These are phyloP conservation scores for Fusarium scirpi DNA, from an alignment of 2,329 filamentous ascomycete genomes.

Conservation along the genomic window DNA sequence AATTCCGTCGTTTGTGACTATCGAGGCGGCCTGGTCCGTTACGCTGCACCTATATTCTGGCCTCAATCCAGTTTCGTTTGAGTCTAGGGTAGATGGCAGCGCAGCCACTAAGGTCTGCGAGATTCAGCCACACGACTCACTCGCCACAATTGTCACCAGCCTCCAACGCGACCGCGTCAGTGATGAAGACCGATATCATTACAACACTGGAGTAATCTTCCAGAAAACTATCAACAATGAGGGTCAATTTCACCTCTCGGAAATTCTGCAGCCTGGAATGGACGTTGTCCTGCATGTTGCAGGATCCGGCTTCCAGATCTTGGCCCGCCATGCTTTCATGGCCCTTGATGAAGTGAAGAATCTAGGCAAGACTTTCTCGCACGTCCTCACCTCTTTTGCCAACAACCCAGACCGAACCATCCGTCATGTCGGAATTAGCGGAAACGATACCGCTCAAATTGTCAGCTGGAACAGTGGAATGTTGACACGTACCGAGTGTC, in stretches of 20 bases:
- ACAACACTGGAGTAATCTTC: not conserved
- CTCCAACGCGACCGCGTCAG: not conserved
- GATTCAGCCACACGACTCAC: not conserved
- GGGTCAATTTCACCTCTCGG: not conserved
- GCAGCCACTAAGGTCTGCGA: not conserved
- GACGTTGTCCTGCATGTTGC: not conserved
- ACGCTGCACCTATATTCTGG: not conserved
- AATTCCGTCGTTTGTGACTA: not conserved
- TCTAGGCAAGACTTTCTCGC: not conserved
- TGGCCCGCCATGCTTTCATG: not conserved
- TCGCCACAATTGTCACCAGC: not conserved
- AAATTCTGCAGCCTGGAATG: not conserved
- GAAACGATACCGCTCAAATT: not conserved
- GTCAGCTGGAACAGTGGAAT: not conserved
- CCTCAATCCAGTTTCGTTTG: not conserved
- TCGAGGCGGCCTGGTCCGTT: not conserved
- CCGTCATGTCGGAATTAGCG: not conserved
- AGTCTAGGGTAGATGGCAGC: not conserved
- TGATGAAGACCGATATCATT: not conserved
- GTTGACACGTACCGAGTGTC: not conserved
- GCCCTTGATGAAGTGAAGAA: not conserved
- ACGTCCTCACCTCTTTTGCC: not conserved
- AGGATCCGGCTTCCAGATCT: not conserved
- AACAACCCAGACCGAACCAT: not conserved
- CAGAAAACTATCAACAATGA: not conserved